Evolutionary conservation across 2,329 filamentous ascomycete species (phyloP).

Genomic region (Aspergillus glaucus): DNA sequence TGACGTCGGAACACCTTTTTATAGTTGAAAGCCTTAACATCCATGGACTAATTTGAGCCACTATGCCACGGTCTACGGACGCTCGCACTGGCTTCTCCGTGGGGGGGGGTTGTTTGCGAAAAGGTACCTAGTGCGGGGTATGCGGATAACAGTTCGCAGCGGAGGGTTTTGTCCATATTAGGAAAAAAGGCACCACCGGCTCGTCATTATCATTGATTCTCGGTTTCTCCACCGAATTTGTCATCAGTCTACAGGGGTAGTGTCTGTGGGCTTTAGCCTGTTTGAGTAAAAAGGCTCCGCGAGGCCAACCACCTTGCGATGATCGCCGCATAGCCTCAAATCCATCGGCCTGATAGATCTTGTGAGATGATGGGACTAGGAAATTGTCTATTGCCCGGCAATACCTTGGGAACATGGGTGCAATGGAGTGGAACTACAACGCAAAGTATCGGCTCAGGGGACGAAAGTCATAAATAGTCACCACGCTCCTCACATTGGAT

Average conservation of each 20-base stretch:
- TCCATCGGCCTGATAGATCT: neutral
- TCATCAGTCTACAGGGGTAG: neutral
- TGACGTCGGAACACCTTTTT: neutral
- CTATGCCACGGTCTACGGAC: neutral
- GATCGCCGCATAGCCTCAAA: neutral
- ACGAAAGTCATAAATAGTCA: neutral
- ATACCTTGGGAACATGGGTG: too few species aligned
- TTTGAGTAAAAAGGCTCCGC: slow-evolving; percentile 1
- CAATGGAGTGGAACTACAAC: too few species aligned
- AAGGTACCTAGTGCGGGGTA: neutral
- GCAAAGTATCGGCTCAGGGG: neutral
- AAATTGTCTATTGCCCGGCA: too few species aligned
- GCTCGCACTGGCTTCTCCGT: neutral
- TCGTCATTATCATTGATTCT: neutral
- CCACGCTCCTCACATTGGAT: neutral
- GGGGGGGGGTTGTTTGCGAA: neutral
- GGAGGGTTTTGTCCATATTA: neutral
- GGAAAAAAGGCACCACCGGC: neutral
- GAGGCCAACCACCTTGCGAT: neutral
- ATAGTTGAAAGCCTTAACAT: neutral
- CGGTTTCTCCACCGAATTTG: neutral
- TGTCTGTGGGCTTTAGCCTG: neutral
- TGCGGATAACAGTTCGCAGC: neutral
- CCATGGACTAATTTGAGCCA: neutral
- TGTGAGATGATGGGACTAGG: neutral